Percentiles rank a stretch among this genome's conserved stretches.
Conservation (phyloP, 371 early-diverging fungal genomes). For the Rhizopus delemar region DNA sequence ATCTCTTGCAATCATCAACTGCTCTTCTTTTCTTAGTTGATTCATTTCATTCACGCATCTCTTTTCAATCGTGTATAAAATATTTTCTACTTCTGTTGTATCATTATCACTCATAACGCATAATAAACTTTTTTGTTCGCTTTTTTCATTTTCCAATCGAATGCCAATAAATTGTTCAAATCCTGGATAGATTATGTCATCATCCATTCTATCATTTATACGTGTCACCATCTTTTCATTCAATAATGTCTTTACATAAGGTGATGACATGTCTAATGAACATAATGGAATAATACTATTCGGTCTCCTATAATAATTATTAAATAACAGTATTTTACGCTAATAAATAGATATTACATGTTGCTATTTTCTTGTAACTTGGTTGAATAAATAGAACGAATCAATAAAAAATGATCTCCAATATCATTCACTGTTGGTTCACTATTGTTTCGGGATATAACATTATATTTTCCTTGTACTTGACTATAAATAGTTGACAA, state of each 20-base stretch:
- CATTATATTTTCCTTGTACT: slow-evolving; percentile 10
- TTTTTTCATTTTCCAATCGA: slow-evolving; percentile 14
- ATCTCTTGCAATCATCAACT: slow-evolving; percentile 50
- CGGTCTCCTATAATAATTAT: not conserved
- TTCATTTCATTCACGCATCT: slow-evolving; percentile 53
- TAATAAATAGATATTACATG: slow-evolving; percentile 1
- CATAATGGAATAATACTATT: slow-evolving; percentile 23
- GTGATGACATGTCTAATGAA: slow-evolving; percentile 10
- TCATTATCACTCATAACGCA: slow-evolving; percentile 14
- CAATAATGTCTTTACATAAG: slow-evolving; percentile 21
- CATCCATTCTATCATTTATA: slow-evolving; percentile 1
- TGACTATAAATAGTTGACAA: slow-evolving; percentile 12
- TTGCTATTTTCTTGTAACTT: not conserved
- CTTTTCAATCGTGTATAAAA: slow-evolving; percentile 32
- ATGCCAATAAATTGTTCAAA: slow-evolving; percentile 22
- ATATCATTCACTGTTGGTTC: slow-evolving; percentile 2
- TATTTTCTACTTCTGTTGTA: slow-evolving; percentile 7
- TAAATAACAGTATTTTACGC: not conserved
- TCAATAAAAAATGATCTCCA: slow-evolving; percentile 5
- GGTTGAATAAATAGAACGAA: not conserved
- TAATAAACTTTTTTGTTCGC: slow-evolving; percentile 19
- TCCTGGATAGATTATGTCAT: slow-evolving; percentile 16
- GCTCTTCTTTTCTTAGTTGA: slow-evolving; percentile 43
- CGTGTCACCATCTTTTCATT: slow-evolving; percentile 1
- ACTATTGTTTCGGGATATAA: slow-evolving; percentile 10